Base-by-base conservation (phyloP, 2,329 filamentous ascomycete genomes). In the Xylaria multiplex region DNA sequence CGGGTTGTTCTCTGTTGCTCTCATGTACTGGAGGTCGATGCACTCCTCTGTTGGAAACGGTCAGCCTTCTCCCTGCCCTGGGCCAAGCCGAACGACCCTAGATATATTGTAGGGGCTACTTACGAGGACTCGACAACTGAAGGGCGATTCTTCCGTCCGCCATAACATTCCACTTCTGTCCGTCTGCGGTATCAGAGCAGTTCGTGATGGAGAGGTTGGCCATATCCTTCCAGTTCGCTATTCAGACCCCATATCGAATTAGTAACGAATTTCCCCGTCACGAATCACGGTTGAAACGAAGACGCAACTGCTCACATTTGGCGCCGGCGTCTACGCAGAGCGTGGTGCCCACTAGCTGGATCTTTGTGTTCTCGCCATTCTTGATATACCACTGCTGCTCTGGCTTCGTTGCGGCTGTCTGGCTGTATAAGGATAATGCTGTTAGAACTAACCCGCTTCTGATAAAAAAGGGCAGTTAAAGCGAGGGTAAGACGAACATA, bases 351-450 rank as follows among this genome's bases (percentile, higher is more conserved):
- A 75, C 78, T 24, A 80, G 72, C 68, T 80, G 78, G 66, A 82
- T 78, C 68, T 75, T 78, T 53, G 74, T 76, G 42, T 67, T 42
- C 8, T 66, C 68, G 62, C 77, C 77, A 24, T 69, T 67, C 68
- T 77, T 76, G 70, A 82, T 62, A 59, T 79, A 79, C 80, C 80
- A 82, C 63, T 81, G 79, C 69, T 82, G 80, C 65, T 79, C 79
- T 2, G 77, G 70, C 66, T 73, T 77, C 65, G 71, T 70, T 49
- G 65, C 72, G 32, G 62, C 73, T 1, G 77, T 79, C 63, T 80
- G 73, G 3, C 78, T 79, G 19, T 30, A 37, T 6, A 19, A n/a
- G 14, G 14, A 45, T n/a, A 11, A 13, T 13, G 46, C 7, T 22
- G 42, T 66, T 6, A 68, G 57, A 16, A 57, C 24, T 14, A 6